Conservation (phyloP, 1,139 yeast genomes). For the Yamadazyma diddensiae region DNA sequence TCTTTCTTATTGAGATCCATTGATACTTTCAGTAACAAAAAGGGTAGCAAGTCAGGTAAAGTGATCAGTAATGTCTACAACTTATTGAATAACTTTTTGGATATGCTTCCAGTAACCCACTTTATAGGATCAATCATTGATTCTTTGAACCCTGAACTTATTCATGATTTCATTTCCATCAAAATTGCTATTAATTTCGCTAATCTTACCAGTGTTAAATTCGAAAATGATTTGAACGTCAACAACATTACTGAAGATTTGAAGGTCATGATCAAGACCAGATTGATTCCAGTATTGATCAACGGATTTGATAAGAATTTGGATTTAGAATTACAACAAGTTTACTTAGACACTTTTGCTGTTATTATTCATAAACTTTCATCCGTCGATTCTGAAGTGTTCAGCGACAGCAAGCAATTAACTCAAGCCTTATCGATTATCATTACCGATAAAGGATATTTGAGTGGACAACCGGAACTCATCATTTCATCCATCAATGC, state of each 20-base stretch:
- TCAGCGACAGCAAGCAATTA: constrained; percentile 46
- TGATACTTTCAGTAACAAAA: constrained; percentile 23
- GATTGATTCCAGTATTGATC: constrained; percentile 48
- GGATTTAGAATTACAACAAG: constrained; percentile 55
- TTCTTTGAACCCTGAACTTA: constrained; percentile 48
- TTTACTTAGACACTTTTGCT: constrained; percentile 69
- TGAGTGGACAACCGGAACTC: constrained; percentile 55
- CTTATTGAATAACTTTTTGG: constrained; percentile 60
- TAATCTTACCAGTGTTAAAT: constrained; percentile 61
- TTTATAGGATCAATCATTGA: constrained; percentile 66
- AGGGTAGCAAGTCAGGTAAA: constrained; percentile 16
- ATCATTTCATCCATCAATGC: constrained; percentile 73
- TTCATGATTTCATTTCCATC: constrained; percentile 31
- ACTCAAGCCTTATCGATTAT: constrained; percentile 49
- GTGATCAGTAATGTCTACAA: constrained; percentile 32
- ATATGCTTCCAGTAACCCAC: constrained; percentile 69
- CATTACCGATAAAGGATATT: constrained; percentile 52
- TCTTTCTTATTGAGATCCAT: constrained; percentile 36
- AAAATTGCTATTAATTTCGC: constrained; percentile 53
- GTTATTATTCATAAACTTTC: constrained; percentile 59
- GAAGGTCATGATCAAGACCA: constrained; percentile 39
- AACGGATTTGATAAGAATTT: constrained; percentile 39
- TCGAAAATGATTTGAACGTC: constrained; percentile 55
- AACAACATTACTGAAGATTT: constrained; percentile 37
- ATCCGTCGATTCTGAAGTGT: constrained; percentile 22